A percentile compares a stretch with the other conserved stretches of the same genome.
Conservation (phyloP, 2,329 filamentous ascomycete genomes). For the Scedosporium aurantiacum region DNA sequence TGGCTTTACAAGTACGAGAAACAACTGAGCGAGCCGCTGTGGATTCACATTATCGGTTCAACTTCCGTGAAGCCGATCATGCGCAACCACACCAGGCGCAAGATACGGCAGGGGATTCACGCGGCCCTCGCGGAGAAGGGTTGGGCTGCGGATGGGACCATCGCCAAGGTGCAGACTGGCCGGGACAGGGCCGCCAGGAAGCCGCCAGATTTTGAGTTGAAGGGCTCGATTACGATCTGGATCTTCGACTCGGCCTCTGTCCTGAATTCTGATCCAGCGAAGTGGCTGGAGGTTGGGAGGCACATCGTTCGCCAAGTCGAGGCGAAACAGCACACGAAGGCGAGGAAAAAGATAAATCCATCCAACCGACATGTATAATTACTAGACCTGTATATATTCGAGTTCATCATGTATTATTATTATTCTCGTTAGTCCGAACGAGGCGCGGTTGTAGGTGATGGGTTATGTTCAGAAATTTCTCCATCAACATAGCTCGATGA, state of each 20-base stretch:
- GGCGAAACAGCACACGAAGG: not conserved
- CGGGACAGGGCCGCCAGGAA: not conserved
- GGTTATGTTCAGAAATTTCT: no score
- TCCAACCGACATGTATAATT: no score
- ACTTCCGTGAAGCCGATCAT: constrained; percentile 7
- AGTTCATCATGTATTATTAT: no score
- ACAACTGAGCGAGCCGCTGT: constrained; percentile 8
- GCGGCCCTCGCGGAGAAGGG: constrained; percentile 8
- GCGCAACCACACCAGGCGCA: constrained; percentile 9
- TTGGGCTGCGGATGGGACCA: constrained; percentile 6
- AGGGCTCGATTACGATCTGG: constrained; percentile 7
- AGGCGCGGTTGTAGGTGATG: no score
- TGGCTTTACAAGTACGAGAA: constrained; percentile 9
- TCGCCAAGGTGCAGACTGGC: constrained; percentile 1
- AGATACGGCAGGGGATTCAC: constrained; percentile 8
- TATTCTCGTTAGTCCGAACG: no score
- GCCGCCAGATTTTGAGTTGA: constrained; percentile 2
- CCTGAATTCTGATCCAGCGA: not conserved
- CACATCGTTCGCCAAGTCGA: constrained; percentile 2
- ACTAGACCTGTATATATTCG: no score
- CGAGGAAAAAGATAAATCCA: not conserved
- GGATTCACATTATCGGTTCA: constrained; percentile 9
- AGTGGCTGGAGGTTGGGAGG: constrained; percentile 4
- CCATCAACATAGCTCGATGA: no score
- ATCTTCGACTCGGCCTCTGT: constrained; percentile 4